Conservation (phyloP, 306 rosid species). For the Malus asiatica region DNA sequence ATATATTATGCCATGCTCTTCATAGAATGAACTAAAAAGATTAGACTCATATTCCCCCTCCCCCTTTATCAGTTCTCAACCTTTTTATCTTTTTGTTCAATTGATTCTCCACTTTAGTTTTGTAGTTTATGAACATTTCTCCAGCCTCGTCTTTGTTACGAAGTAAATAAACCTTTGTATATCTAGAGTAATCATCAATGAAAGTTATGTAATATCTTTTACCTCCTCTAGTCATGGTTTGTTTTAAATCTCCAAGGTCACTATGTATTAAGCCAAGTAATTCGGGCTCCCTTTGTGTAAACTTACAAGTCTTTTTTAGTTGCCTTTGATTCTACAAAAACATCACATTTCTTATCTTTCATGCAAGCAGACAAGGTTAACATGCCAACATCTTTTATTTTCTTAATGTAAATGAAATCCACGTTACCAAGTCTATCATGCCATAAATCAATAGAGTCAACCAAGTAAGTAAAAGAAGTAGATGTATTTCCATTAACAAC, state of each 20-base stretch:
- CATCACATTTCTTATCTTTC: neutral
- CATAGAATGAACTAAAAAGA: neutral
- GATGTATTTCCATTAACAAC: neutral
- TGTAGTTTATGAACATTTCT: neutral
- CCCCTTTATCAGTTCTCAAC: neutral
- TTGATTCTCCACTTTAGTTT: neutral
- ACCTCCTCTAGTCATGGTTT: no score
- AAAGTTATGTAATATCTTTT: no score
- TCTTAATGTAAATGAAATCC: neutral
- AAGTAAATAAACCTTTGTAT: neutral
- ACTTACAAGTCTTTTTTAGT: neutral
- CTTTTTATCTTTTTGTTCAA: neutral
- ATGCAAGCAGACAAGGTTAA: neutral
- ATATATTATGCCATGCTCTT: constrained; percentile 2
- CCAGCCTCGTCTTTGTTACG: neutral
- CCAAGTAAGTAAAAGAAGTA: neutral
- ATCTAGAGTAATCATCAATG: neutral
- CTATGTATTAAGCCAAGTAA: neutral
- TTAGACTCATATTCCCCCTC: neutral
- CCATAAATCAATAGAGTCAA: neutral
- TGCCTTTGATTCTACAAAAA: neutral
- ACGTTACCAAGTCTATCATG: neutral
- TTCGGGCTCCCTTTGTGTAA: neutral
- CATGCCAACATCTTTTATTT: neutral
- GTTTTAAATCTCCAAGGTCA: neutral